A percentile compares a stretch with the other conserved stretches of the same genome.
Conservation (phyloP, 148 eudicot species). For the Chenopodium quinoa region DNA sequence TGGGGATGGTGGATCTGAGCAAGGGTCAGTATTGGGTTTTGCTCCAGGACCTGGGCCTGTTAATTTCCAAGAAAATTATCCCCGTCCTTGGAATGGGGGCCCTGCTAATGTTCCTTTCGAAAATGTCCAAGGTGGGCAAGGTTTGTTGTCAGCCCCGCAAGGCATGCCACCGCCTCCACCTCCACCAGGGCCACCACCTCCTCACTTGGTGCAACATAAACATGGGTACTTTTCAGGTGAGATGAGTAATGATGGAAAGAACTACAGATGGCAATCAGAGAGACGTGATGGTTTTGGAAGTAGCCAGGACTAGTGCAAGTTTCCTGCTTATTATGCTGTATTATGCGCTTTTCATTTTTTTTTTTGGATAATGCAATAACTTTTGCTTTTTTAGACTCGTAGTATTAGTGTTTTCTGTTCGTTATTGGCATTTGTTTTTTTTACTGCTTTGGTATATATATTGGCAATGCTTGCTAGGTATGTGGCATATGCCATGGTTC, state of each 20-base stretch:
- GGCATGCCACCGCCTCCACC: constrained; percentile 53
- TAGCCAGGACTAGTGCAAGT: constrained; percentile 35
- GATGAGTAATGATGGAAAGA: constrained; percentile 44
- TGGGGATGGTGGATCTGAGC: constrained; percentile 48
- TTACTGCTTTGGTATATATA: neutral
- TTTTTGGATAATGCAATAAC: neutral
- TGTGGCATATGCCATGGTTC: neutral
- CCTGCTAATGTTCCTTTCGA: constrained; percentile 40
- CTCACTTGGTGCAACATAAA: constrained; percentile 50
- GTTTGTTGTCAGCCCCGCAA: constrained; percentile 41
- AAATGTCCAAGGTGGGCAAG: constrained; percentile 40
- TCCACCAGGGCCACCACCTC: constrained; percentile 61
- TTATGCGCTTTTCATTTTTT: neutral
- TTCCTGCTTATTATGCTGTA: neutral
- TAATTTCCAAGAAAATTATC: constrained; percentile 41
- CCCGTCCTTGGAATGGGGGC: constrained; percentile 58
- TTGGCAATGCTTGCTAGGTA: neutral
- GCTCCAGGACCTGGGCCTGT: constrained; percentile 37
- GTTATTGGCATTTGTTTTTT: neutral
- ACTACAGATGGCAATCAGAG: constrained; percentile 56
- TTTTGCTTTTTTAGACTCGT: neutral
- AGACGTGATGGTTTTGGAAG: constrained; percentile 52
- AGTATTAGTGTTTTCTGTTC: neutral
- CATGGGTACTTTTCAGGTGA: constrained; percentile 49
- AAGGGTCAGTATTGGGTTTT: constrained; percentile 51